Evolutionary conservation across 768 basidiomycete genomes (phyloP).

Genomic region (Pleurotus salmoneostramineus): DNA sequence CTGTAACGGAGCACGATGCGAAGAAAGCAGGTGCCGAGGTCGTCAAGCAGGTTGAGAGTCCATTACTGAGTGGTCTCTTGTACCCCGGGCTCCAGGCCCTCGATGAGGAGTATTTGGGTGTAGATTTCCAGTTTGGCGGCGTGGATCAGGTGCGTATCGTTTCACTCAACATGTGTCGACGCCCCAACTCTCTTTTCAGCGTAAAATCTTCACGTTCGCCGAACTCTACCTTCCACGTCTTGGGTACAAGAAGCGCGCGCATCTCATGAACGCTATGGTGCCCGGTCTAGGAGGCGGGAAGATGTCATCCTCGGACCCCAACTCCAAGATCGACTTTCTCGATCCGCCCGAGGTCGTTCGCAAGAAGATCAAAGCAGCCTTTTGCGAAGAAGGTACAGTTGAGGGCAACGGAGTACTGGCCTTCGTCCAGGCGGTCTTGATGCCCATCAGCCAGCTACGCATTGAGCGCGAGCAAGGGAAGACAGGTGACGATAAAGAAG

Average conservation of each 20-base stretch:
- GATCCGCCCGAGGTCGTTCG: slow-evolving; percentile 80
- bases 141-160: slow-evolving; percentile 78
- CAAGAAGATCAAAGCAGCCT: slow-evolving; percentile 87
- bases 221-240: slow-evolving; percentile 92
- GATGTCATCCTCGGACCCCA: slow-evolving; percentile 97
- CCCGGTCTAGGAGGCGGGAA: slow-evolving; percentile 93
- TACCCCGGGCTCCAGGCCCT: slow-evolving; percentile 97
- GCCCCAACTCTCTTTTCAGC: slow-evolving; percentile 44
- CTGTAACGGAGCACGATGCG: slow-evolving; percentile 92
- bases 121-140: slow-evolving; percentile 98
- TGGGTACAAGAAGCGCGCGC: slow-evolving; percentile 91
- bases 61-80: slow-evolving; percentile 84
- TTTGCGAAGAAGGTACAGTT: slow-evolving; percentile 91
- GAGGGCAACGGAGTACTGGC: slow-evolving; percentile 86
- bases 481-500: slow-evolving; percentile 41
- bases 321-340: slow-evolving; percentile 97
- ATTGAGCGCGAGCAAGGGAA: slow-evolving; percentile 53
- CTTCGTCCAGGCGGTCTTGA: slow-evolving; percentile 83
- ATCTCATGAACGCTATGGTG: slow-evolving; percentile 98
- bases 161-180: background rate
- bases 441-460: slow-evolving; percentile 79
- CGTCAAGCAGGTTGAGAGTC: slow-evolving; percentile 94
- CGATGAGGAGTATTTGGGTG: slow-evolving; percentile 94
- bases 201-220: slow-evolving; percentile 98
- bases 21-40: slow-evolving; percentile 99